Evolutionary conservation across 2,329 filamentous ascomycete species (phyloP).

Genomic region (Sclerotinia sclerotiorum): DNA sequence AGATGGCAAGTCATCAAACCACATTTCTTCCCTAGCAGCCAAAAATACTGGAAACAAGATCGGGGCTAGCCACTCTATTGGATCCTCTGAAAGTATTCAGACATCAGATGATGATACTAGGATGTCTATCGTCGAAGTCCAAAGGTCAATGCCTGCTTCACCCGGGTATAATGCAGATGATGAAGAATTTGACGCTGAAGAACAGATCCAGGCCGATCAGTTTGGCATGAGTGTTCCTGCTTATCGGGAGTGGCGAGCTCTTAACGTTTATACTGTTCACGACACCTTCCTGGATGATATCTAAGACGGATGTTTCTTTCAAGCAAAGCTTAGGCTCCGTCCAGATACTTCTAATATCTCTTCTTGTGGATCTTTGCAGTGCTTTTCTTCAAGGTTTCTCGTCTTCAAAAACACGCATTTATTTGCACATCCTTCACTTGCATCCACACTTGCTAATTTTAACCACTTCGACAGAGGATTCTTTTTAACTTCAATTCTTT

Average conservation of each 20-base stretch:
- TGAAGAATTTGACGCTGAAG: neutral
- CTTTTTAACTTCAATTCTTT: neutral
- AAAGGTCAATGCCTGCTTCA: neutral
- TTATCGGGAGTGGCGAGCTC: neutral
- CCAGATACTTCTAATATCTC: neutral
- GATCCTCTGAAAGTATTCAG: slow-evolving; percentile 4
- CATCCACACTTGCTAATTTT: neutral
- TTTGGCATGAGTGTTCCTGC: neutral
- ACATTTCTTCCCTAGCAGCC: neutral
- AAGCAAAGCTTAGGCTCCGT: neutral
- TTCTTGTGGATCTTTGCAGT: neutral
- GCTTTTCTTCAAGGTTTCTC: neutral
- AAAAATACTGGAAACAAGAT: neutral
- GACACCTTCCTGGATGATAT: neutral
- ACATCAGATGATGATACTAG: neutral
- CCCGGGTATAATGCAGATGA: neutral
- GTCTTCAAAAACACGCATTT: neutral
- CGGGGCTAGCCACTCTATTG: neutral
- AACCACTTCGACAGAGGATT: slow-evolving; percentile 5
- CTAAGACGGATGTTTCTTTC: neutral
- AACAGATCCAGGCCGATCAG: neutral
- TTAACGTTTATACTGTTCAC: neutral
- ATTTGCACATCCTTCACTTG: neutral
- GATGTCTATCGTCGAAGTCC: neutral
- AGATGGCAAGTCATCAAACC: slow-evolving; percentile 8